Evolutionary conservation across 192 early-diverging fungal species (phyloP).

Genomic region (Coemansia sp.): DNA sequence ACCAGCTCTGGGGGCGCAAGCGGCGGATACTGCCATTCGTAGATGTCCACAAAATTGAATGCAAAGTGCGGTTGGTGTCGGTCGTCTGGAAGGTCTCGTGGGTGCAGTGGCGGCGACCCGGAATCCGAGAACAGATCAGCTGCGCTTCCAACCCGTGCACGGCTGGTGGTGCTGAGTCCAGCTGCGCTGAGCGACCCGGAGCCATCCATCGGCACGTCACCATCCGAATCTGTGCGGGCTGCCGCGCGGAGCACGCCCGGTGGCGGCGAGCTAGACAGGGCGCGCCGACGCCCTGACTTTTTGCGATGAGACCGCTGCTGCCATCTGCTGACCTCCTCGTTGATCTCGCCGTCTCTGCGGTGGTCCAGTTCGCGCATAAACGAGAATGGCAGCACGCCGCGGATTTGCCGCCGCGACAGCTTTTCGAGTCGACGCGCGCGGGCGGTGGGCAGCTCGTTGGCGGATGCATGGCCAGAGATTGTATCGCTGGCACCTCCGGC

Average conservation of each 20-base stretch:
- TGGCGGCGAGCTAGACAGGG: slow-evolving; percentile 18
- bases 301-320: neutral
- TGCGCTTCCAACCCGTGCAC: neutral
- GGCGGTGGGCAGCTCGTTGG: slow-evolving; percentile 9
- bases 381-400: slow-evolving; percentile 43
- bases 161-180: neutral
- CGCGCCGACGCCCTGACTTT: neutral
- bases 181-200: neutral
- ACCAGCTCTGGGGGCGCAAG: slow-evolving; percentile 9
- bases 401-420: slow-evolving; percentile 37
- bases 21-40: slow-evolving; percentile 42
- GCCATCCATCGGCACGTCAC: neutral
- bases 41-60: slow-evolving; percentile 44
- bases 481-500: neutral
- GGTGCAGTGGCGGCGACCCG: neutral
- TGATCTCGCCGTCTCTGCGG: slow-evolving; percentile 12
- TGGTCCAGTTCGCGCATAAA: slow-evolving; percentile 37
- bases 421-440: slow-evolving; percentile 13
- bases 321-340: slow-evolving; percentile 14
- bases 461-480: neutral
- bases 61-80: slow-evolving; percentile 9
- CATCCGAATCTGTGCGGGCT: neutral
- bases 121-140: slow-evolving; percentile 19
- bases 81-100: neutral
- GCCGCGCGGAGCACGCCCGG: neutral